Evolutionary conservation across 805 yeast genomes (phyloP).

Genomic region (Scheffersomyces amazonensis): DNA sequence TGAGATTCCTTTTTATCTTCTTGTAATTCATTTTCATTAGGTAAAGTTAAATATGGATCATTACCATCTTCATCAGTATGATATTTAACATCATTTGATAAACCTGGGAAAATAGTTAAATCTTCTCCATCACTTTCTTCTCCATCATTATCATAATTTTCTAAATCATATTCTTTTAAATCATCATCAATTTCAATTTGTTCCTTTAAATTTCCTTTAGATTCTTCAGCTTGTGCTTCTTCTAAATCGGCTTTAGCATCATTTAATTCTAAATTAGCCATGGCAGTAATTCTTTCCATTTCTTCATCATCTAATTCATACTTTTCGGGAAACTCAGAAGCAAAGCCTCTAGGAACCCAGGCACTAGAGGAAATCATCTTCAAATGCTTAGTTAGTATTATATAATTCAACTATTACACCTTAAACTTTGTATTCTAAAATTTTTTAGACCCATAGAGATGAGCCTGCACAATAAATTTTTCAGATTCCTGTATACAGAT

Average conservation of each 20-base stretch:
- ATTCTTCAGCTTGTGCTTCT: constrained; percentile 39
- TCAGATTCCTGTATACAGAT: not conserved
- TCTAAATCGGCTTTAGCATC: constrained; percentile 71
- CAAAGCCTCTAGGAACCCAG: constrained; percentile 97
- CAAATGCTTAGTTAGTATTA: not conserved
- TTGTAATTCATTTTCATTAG: constrained; percentile 57
- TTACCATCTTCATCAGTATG: constrained; percentile 46
- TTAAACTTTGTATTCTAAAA: not conserved
- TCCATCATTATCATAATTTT: constrained; percentile 74
- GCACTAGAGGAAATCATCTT: constrained; percentile 84
- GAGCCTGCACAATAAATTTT: constrained; percentile 5
- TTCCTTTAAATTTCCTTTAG: constrained; percentile 35
- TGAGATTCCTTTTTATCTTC: constrained; percentile 85
- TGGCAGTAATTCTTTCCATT: constrained; percentile 80
- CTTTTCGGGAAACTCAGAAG: constrained; percentile 87
- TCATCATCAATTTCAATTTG: constrained; percentile 76
- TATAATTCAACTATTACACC: not conserved
- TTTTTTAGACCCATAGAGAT: constrained; percentile 2
- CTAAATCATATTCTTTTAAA: constrained; percentile 82
- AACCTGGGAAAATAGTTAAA: constrained; percentile 69
- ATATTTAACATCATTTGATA: constrained; percentile 57
- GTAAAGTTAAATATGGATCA: constrained; percentile 64
- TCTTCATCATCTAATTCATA: constrained; percentile 89
- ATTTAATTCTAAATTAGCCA: constrained; percentile 78
- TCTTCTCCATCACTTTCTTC: constrained; percentile 56